Percentiles rank a stretch among this genome's conserved stretches.
Conservation (phyloP, 805 yeast genomes). For the Nakazawaea laoshanensis region DNA sequence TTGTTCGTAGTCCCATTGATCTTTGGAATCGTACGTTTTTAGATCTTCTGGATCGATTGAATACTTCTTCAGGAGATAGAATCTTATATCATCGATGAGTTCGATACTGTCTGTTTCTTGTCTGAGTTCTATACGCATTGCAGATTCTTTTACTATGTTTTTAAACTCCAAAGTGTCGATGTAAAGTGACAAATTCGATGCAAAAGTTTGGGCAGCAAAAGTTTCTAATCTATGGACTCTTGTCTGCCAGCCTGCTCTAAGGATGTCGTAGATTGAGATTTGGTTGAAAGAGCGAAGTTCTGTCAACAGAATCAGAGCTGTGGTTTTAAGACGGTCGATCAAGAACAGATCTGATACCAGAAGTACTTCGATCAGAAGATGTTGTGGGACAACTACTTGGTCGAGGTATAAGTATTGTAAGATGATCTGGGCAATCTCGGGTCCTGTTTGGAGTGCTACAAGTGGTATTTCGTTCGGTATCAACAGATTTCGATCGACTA, state of each 20-base stretch:
- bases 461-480: slow-evolving; percentile 15
- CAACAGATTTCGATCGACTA: slow-evolving; percentile 15
- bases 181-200: slow-evolving; percentile 35
- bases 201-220: slow-evolving; percentile 49
- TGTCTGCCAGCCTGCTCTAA: slow-evolving; percentile 62
- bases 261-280: slow-evolving; percentile 41
- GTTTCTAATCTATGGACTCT: slow-evolving; percentile 58
- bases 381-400: slow-evolving; percentile 37
- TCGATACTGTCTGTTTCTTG: slow-evolving; percentile 78
- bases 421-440: slow-evolving; percentile 38
- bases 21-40: slow-evolving; percentile 11
- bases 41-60: slow-evolving; percentile 18
- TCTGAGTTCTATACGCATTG: slow-evolving; percentile 47
- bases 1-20: slow-evolving; percentile 23
- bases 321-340: slow-evolving; percentile 55
- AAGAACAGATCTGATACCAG: slow-evolving; percentile 50
- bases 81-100: slow-evolving; percentile 69
- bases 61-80: slow-evolving; percentile 38
- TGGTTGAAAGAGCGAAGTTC: slow-evolving; percentile 17
- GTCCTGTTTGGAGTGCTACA: slow-evolving; percentile 13
- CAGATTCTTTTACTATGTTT: slow-evolving; percentile 29
- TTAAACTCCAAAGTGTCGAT: slow-evolving; percentile 28
- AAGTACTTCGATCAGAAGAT: slow-evolving; percentile 46
- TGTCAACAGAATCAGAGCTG: slow-evolving; percentile 47
- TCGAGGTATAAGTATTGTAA: slow-evolving; percentile 55